Evolutionary conservation across 768 basidiomycete species (phyloP), one percentile per base, ranked within the genome.

Genomic region (Lentinus tigrinus): DNA sequence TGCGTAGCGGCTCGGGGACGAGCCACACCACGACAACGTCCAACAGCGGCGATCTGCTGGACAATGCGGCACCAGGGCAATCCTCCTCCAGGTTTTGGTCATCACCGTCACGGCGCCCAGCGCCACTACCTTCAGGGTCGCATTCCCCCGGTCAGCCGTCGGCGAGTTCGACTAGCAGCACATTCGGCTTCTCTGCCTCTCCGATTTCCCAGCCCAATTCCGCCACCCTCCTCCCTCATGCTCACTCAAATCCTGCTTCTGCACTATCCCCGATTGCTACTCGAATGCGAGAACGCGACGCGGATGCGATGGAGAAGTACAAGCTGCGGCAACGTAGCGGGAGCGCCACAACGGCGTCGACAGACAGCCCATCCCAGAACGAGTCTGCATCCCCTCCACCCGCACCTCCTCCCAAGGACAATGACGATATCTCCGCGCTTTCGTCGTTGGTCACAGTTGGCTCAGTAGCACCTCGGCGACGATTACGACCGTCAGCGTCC

Each of bases 241-340:
- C 52, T 34, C 52, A 70, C 69, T 23, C 58, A 36, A 73, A 71
- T 66, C 63, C 76, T 24, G 69, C 75, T 19, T 79, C 81, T 42
- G 83, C 83, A 23, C 70, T 93, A 53, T 89, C 92, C 3, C 92
- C 91, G 3, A 82, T 94, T 56, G 89, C 87, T 27, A 87, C 77
- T 64, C 88, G 91, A 34, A 87, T 94, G 79, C 83, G 86, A 63
- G 88, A 92, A 73, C 81, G 85, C 56, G 92, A 94, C 68, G 91
- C 91, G 19, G 89, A 88, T 68, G 93, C 92, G 37, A 91, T 89
- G 79, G 91, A 92, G 70, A 90, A 92, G 66, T 94, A 92, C 69
- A 78, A 91, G 69, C 78, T 82, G 60, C 82, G 92, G 56, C 90
- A 89, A 75, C 83, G 92, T 56, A 93, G 91, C 68, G 91, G 89